Evolutionary conservation across 176 grass and related monocot genomes (phyloP), one percentile per base, ranked within the genome.

Genomic region (Oryza longistaminata): DNA sequence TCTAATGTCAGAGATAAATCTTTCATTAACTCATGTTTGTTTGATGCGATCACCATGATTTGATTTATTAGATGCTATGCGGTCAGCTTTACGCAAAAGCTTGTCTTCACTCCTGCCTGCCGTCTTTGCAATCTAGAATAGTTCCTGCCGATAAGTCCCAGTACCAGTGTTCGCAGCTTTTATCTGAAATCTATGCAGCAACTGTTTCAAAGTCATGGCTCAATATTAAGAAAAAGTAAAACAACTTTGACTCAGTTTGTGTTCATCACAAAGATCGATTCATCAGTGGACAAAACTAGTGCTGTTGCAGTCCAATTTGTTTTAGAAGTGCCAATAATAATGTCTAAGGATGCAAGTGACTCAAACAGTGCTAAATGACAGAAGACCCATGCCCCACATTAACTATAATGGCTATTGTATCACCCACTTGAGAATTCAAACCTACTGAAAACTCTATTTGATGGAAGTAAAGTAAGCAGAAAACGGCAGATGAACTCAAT

Each of bases 1-100:
- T 31, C 22, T 26, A 45, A 43, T 24, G 33, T 34, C 44, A 31
- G 25, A 29, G 6, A 1, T 5, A 26, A 15, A 70, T 62, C 7
- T 24, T 24, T 24, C n/a, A 24, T 24, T 24, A 62, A 62, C 33
- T 10, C 50, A 66, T 27, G 34, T 81, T 68, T 75, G 77, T 81
- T 81, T 75, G 43, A 58, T 87, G 74, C 53, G 85, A 80, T 34
- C 43, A 74, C 27, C 85, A 15, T 49, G 11, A 40, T 74, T 48
- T 80, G 60, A 67, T 87, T 68, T 81, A 58, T 69, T 85, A 69
- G 82, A 66, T 80, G 33, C 61, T 82, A 43, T 73, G 58, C 34
- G 44, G 66, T 58, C 67, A 78, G 79, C 73, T 71, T 78, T 85
- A 66, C 35, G 60, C 11, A 77, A 82, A 70, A 70, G 24, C 11